Conservation (phyloP, 2,329 filamentous ascomycete species). For the Lasiodiplodia sp. region DNA sequence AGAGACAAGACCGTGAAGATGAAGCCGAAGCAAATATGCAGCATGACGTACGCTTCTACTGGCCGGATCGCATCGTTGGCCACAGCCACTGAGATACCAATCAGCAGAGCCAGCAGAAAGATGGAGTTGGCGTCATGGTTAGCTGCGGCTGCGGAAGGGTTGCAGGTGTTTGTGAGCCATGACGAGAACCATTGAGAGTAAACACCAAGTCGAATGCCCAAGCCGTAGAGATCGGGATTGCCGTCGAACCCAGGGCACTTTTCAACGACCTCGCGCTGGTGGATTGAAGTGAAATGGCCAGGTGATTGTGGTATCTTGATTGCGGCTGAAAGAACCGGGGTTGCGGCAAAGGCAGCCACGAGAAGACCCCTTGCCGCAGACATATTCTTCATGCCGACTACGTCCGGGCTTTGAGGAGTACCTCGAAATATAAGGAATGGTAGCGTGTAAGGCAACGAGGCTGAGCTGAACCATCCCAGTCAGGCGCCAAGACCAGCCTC, state of each 20-base stretch:
- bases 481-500: not conserved
- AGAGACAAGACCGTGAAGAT: conserved; percentile 1
- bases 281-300: not conserved
- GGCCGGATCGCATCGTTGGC: conserved; percentile 33
- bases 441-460: not conserved
- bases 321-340: not conserved
- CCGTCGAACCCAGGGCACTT: conserved; percentile 33
- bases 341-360: not conserved
- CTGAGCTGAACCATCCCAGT: not conserved
- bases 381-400: not conserved
- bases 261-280: not conserved
- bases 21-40: conserved; percentile 36
- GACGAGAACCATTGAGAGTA: conserved; percentile 42
- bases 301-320: not conserved
- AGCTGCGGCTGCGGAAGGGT: conserved; percentile 35
- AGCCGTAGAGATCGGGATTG: conserved; percentile 42
- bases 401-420: not conserved
- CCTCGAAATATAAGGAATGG: not conserved
- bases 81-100: conserved; percentile 33
- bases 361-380: not conserved
- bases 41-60: conserved; percentile 37
- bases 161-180: conserved; percentile 39
- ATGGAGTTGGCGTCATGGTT: conserved; percentile 34
- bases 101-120: conserved; percentile 37
- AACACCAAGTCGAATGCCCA: conserved; percentile 43